Conservation (phyloP, 441 rosid genomes). For the Aleurites moluccanus region DNA sequence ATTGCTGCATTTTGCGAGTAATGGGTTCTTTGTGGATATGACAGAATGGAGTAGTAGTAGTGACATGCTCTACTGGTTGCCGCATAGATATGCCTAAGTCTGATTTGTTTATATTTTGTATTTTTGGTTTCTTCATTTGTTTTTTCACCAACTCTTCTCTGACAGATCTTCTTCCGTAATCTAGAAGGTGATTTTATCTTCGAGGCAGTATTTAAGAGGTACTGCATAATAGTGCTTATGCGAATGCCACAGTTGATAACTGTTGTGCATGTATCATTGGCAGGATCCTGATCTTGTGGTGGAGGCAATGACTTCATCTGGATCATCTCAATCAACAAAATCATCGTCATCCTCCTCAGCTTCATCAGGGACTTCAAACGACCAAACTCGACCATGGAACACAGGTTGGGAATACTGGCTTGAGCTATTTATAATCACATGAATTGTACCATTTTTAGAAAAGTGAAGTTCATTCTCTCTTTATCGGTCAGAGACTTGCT, state of each 20-base stretch:
- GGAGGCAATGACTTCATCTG: constrained; percentile 66
- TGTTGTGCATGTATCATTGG: constrained; percentile 17
- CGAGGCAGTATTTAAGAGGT: neutral
- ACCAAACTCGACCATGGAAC: constrained; percentile 52
- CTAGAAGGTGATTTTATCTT: neutral
- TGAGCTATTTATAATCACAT: neutral
- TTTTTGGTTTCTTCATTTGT: neutral
- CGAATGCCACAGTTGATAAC: neutral
- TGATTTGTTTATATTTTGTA: neutral
- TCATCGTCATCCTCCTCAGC: constrained; percentile 54
- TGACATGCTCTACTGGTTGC: neutral
- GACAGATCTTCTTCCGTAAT: neutral
- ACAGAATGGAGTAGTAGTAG: neutral
- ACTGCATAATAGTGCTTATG: neutral
- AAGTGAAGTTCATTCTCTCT: constrained; percentile 14
- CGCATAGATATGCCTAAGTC: neutral
- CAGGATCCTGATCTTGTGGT: constrained; percentile 90
- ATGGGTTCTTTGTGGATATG: neutral
- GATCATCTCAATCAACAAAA: constrained; percentile 67
- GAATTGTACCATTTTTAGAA: neutral
- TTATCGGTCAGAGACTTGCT: neutral
- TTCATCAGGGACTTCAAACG: constrained; percentile 46
- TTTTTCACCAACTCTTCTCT: neutral
- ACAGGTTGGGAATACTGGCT: constrained; percentile 43
- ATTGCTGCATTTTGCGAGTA: neutral